These are phyloP conservation scores for Simmondsia chinensis DNA, from an alignment of 148 eudicot species.

Conservation along the genomic window DNA sequence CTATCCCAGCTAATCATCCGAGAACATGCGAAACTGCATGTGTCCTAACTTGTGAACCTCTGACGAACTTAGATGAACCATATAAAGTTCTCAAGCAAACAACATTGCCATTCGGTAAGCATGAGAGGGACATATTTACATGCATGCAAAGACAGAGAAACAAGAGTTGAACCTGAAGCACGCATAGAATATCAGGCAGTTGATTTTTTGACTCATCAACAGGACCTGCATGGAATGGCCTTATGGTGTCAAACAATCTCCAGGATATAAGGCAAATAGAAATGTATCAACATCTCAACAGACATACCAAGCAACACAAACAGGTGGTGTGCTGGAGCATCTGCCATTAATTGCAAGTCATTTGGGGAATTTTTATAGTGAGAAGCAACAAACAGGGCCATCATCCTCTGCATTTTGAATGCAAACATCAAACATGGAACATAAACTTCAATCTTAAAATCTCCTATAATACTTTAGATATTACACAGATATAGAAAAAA, in stretches of 20 bases:
- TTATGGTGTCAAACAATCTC: constrained; percentile 24
- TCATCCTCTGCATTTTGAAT: constrained; percentile 43
- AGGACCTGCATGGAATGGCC: too few relatives aligned
- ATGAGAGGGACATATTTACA: too few relatives aligned
- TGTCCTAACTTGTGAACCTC: too few relatives aligned
- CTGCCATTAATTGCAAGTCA: constrained; percentile 60
- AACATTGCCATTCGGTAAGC: too few relatives aligned
- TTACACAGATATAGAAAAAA: too few relatives aligned
- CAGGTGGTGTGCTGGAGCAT: constrained; percentile 68
- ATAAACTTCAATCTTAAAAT: too few relatives aligned
- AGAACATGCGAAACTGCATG: too few relatives aligned
- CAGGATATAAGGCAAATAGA: constrained; percentile 37
- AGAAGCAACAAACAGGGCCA: constrained; percentile 64
- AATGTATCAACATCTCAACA: not conserved
- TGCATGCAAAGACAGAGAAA: too few relatives aligned
- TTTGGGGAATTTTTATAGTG: constrained; percentile 71
- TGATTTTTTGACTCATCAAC: constrained; percentile 88
- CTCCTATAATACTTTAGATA: too few relatives aligned
- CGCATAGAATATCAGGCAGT: constrained; percentile 96
- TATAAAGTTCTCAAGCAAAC: too few relatives aligned
- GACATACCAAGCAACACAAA: constrained; percentile 53
- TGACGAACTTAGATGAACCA: too few relatives aligned
- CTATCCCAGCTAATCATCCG: too few relatives aligned
- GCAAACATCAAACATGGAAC: constrained; percentile 1
- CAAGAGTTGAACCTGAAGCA: constrained; percentile 71